phyloP scores from a whole-genome alignment of 2,329 filamentous ascomycete species.

The Fusarium longipes region DNA sequence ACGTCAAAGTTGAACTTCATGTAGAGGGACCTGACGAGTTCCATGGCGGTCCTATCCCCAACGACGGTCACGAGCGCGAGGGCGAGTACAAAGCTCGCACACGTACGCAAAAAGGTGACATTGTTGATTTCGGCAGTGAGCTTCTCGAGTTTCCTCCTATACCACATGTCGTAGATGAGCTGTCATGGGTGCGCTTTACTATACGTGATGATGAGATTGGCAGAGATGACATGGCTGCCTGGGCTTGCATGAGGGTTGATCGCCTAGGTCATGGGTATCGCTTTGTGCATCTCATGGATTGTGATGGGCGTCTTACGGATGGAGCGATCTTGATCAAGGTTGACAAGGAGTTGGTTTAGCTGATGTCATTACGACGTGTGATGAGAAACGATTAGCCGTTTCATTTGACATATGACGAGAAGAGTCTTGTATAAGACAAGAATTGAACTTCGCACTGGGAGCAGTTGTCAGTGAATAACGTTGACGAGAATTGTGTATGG shows the following conservation, averaged over 20 bases:
- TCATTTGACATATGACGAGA: slow-evolving; percentile 1
- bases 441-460: background rate
- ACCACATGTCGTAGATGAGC: slow-evolving; percentile 70
- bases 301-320: slow-evolving; percentile 71
- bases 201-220: slow-evolving; percentile 88
- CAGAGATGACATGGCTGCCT: slow-evolving; percentile 82
- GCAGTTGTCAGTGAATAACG: no score
- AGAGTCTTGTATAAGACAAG: background rate
- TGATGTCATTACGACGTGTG: slow-evolving; percentile 14
- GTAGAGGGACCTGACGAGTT: slow-evolving; percentile 72
- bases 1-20: slow-evolving; percentile 86
- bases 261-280: slow-evolving; percentile 80
- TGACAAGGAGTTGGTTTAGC: slow-evolving; percentile 64
- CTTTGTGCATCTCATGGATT: slow-evolving; percentile 80
- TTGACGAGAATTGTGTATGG: background rate
- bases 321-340: slow-evolving; percentile 81
- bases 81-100: slow-evolving; percentile 69
- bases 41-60: slow-evolving; percentile 52
- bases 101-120: slow-evolving; percentile 65
- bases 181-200: slow-evolving; percentile 84
- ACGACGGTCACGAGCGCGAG: slow-evolving; percentile 54
- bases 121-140: slow-evolving; percentile 72
- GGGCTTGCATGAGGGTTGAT: slow-evolving; percentile 90
- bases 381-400: slow-evolving; percentile 1
- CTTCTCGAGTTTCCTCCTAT: slow-evolving; percentile 67